Evolutionary conservation across 768 basidiomycete genomes (phyloP), one percentile per base, ranked within the genome.

Genomic region (Tricholoma sp.): DNA sequence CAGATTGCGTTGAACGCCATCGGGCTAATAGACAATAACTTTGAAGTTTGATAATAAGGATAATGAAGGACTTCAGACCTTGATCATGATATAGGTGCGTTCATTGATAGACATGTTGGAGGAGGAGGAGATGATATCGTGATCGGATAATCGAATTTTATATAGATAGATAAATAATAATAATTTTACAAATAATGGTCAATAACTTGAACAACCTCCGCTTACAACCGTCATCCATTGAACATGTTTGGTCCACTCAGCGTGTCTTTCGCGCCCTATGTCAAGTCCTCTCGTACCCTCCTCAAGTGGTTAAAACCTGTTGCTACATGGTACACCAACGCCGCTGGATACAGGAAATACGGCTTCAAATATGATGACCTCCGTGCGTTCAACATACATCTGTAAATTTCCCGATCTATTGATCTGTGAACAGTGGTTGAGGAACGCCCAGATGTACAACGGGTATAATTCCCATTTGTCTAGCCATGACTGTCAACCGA

Each of bases 71-170:
- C 16, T 52, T 18, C 27, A 67, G 55, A 87, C 92, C 94, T 98
- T 99, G 88, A 98, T 83, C 96, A 98, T 98, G 82, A 98, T 98
- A 80, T 96, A 98, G 74, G 95, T 96, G 74, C 92, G 93, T 73
- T 98, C 94, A 54, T 63, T 67, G 71, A 75, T 74, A 64, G 91
- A 71, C 64, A 72, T 61, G 55, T 51, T 43, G 61, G 62, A 59
- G 64, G 64, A 62, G 54, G 59, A 62, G 57, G 58, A 57, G 53
- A 56, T 59, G 56, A 61, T 64, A 65, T 65, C 54, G 63, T 58
- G 59, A 64, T 57, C 45, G 37, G 24, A 59, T 39, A 57, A 61
- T 11, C 19, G 14, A 43, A n/a, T 54, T 54, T 55, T n/a, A n/a
- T n/a, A n/a, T n/a, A n/a, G n/a, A n/a, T n/a, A n/a, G n/a, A n/a